A percentile compares a stretch with the other conserved stretches of the same genome.
Conservation (phyloP, 805 yeast genomes). For the Metschnikowia kofuensis region DNA sequence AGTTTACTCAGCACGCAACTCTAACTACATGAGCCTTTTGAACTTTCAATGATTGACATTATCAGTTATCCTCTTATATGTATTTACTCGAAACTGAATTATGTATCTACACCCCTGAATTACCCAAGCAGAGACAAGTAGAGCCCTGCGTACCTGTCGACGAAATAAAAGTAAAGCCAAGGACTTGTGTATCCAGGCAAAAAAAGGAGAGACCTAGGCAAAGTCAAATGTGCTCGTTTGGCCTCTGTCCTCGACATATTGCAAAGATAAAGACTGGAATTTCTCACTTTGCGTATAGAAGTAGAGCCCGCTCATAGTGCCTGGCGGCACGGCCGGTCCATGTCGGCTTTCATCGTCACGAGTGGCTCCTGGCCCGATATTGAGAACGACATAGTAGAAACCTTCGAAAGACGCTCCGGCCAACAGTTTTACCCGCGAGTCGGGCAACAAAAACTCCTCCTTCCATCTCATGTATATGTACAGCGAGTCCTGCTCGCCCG, state of each 20-base stretch:
- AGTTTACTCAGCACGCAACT: no score
- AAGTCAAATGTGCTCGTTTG: constrained; percentile 26
- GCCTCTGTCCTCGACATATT: constrained; percentile 51
- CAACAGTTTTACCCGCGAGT: constrained; percentile 58
- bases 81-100: no score
- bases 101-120: no score
- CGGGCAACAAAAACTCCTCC: constrained; percentile 83
- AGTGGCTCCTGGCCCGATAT: constrained; percentile 43
- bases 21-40: no score
- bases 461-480: constrained; percentile 90
- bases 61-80: no score
- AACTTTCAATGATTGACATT: no score
- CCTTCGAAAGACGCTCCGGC: constrained; percentile 88
- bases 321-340: constrained; percentile 39
- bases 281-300: constrained; percentile 78
- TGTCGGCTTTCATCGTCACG: constrained; percentile 2
- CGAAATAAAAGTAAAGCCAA: not conserved
- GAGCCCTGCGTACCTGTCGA: not conserved
- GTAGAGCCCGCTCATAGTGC: constrained; percentile 75
- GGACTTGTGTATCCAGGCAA: not conserved
- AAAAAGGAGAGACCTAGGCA: constrained; percentile 3
- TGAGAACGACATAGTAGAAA: constrained; percentile 82
- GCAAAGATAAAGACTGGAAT: constrained; percentile 71
- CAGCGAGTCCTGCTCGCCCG: constrained; percentile 28
- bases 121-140: no score